Conservation (phyloP, 371 early-diverging fungal genomes). For the Mucor piriformis region DNA sequence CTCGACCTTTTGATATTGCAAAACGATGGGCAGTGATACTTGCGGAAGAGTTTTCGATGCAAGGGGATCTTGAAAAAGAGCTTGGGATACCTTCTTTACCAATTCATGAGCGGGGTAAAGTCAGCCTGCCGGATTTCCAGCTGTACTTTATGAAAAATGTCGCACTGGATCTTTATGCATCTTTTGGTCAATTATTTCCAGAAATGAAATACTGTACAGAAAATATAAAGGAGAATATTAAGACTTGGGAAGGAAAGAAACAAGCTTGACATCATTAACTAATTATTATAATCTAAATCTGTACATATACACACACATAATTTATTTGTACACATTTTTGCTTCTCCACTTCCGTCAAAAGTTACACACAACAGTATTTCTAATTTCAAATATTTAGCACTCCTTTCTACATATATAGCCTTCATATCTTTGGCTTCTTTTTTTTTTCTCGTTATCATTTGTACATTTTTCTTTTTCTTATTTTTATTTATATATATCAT, state of each 20-base stretch:
- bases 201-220: constrained; percentile 36
- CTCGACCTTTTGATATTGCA: constrained; percentile 58
- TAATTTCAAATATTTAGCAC: not conserved
- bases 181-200: constrained; percentile 7
- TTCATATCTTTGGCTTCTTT: not conserved
- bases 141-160: constrained; percentile 69
- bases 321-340: no score
- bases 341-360: not conserved
- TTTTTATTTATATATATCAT: not conserved
- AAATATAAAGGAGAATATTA: constrained; percentile 35
- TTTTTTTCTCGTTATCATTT: no score
- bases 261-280: not conserved
- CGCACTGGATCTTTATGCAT: constrained; percentile 59
- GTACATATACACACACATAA: no score
- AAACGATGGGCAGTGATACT: constrained; percentile 59
- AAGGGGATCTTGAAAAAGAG: constrained; percentile 66
- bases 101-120: constrained; percentile 53
- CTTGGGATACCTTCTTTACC: constrained; percentile 58
- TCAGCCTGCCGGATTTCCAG: constrained; percentile 60
- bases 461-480: not conserved
- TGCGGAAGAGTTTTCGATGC: constrained; percentile 60
- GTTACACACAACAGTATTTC: not conserved
- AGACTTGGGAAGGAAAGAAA: constrained; percentile 27
- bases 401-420: not conserved
- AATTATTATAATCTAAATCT: no score